Evolutionary conservation across 768 basidiomycete genomes (phyloP).

Genomic region (Mycena olivaceomarginata): DNA sequence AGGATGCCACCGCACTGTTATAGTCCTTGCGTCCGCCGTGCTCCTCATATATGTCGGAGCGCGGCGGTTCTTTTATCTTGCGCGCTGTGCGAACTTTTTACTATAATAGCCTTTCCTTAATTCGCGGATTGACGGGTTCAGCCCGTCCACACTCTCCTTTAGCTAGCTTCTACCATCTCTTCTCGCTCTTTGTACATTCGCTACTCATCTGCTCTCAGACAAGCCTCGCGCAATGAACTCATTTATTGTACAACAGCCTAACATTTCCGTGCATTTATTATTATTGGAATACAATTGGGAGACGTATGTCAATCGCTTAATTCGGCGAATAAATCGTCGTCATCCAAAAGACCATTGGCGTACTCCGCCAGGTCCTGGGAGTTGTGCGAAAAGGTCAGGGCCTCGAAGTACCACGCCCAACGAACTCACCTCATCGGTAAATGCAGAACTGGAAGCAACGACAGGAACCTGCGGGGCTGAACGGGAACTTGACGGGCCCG

Average conservation of each 20-base stretch:
- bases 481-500: neutral
- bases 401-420: neutral
- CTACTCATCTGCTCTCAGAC: constrained; percentile 42
- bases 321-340: constrained; percentile 55
- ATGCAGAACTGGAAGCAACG: neutral
- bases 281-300: neutral
- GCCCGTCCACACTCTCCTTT: constrained; percentile 41
- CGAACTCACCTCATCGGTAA: constrained; percentile 7
- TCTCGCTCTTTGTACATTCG: constrained; percentile 14
- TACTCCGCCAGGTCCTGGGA: constrained; percentile 53
- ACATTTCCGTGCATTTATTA: neutral
- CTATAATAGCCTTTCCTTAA: constrained; percentile 11
- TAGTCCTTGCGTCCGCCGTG: constrained; percentile 51
- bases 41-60: constrained; percentile 1
- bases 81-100: constrained; percentile 12
- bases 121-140: constrained; percentile 11
- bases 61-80: constrained; percentile 15
- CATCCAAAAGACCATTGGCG: constrained; percentile 60
- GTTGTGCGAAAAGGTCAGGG: neutral
- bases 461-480: constrained; percentile 1
- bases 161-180: neutral
- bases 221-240: constrained; percentile 28
- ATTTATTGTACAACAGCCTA: constrained; percentile 19
- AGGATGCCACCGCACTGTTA: constrained; percentile 76
- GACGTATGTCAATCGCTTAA: constrained; percentile 48